Evolutionary conservation across 2,329 filamentous ascomycete species (phyloP), one percentile per base, ranked within the genome.

Genomic region (Talaromyces atroroseus): DNA sequence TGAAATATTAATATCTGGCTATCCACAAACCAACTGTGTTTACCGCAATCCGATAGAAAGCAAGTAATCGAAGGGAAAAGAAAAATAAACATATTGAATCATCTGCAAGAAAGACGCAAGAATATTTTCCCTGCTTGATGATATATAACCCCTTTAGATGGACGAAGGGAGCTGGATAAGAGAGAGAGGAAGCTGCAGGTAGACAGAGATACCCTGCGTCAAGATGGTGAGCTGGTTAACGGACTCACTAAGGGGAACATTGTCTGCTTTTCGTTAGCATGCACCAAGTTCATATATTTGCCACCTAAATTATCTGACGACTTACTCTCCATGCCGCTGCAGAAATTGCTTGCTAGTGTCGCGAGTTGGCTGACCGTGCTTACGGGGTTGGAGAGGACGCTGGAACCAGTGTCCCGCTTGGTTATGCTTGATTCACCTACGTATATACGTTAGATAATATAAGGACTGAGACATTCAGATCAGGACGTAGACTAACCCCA

Each of bases 251-350:
- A 57, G 42, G 36, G 54, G 40, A 8, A 57, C 55, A 29, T 52
- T 57, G 49, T 29, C 55, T 53, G 24, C 11, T 12, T n/a, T 21
- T 18, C 18, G 40, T 34, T 24, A 34, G 38, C 20, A 45, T 44
- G 49, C 11, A 18, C 12, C 16, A 26, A 14, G 11, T 12, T 32
- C 8, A 36, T 16, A 6, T 5, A 16, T 14, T 4, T 36, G 11
- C 11, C 16, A 36, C 12, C 2, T 16, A 2, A 36, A 5, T 7
- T 14, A 14, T 16, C 7, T 12, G 12, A 38, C 24, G 14, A 38
- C 55, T 52, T 49, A 57, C 55, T 57, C 10, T 49, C 20, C 10
- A 57, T 48, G 34, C 45, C 49, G 24, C 55, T 57, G 55, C 55
- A 57, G 38, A 57, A 49, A 45, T 42, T 57, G 55, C 52, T 57